Conservation (phyloP, 2,329 filamentous ascomycete species). For the Xylariaceae sp. region DNA sequence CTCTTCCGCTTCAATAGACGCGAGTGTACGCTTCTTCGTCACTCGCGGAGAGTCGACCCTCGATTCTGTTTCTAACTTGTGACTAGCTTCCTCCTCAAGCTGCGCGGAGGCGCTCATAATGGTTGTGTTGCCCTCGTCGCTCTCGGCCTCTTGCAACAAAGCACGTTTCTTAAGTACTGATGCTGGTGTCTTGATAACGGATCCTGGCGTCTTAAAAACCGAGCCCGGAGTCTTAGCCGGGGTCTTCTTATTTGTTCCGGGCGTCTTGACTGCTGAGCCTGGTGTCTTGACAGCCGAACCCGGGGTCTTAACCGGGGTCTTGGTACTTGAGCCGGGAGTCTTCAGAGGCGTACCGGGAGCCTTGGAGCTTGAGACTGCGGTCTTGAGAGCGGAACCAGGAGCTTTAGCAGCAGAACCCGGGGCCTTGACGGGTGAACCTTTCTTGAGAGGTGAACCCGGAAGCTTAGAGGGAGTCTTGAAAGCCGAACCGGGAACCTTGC, state of each 20-base stretch:
- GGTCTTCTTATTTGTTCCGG: constrained; percentile 15
- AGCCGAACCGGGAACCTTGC: constrained; percentile 11
- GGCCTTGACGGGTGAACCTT: constrained; percentile 14
- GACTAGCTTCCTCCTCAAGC: constrained; percentile 30
- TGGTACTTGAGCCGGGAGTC: constrained; percentile 22
- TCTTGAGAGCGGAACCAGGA: not conserved
- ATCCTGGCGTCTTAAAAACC: constrained; percentile 15
- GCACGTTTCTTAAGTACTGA: not conserved
- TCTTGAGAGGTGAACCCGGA: not conserved
- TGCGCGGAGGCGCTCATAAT: constrained; percentile 29
- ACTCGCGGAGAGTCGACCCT: not conserved
- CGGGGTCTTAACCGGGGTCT: constrained; percentile 7
- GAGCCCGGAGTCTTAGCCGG: constrained; percentile 26
- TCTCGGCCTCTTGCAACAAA: constrained; percentile 23
- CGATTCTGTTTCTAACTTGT: constrained; percentile 24
- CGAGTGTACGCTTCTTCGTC: not conserved
- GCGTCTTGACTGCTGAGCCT: constrained; percentile 1
- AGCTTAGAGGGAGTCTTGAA: too few species aligned
- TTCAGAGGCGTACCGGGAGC: not conserved
- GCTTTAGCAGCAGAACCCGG: not conserved
- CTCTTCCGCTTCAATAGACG: constrained; percentile 22
- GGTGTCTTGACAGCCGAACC: not conserved
- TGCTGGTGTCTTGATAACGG: too few species aligned
- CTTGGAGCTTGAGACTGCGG: not conserved
- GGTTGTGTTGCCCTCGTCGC: constrained; percentile 9